phyloP scores from a whole-genome alignment of 2,329 filamentous ascomycete species.

The Phoma sp. region DNA sequence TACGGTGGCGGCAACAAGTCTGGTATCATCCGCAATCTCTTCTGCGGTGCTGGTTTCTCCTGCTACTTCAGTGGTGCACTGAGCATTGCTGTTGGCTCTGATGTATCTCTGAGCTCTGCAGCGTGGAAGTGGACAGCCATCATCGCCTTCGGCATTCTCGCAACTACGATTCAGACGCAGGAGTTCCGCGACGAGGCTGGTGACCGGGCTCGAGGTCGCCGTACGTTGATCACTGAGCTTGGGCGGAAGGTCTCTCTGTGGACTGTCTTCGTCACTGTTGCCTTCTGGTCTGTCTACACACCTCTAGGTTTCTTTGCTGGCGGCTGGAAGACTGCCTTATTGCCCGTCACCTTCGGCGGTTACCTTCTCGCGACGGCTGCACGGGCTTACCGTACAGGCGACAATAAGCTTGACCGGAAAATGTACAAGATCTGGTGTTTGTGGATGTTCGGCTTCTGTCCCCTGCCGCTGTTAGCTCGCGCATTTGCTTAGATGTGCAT shows the following conservation, averaged over 20 bases:
- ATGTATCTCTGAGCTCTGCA: constrained; percentile 7
- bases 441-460: constrained; percentile 25
- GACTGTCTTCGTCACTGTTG: constrained; percentile 15
- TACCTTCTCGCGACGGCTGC: constrained; percentile 4
- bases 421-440: constrained; percentile 26
- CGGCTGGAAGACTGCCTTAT: constrained; percentile 6
- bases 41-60: constrained; percentile 39
- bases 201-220: constrained; percentile 72
- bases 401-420: constrained; percentile 11
- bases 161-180: constrained; percentile 50
- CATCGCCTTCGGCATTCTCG: constrained; percentile 30
- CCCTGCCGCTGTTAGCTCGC: constrained; percentile 13
- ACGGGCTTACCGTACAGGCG: background rate
- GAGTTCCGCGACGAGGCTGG: constrained; percentile 47
- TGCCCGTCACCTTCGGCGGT: constrained; percentile 14
- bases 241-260: constrained; percentile 17
- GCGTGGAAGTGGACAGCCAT: constrained; percentile 43
- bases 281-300: constrained; percentile 21
- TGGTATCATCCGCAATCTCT: constrained; percentile 36
- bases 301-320: constrained; percentile 14
- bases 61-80: constrained; percentile 39
- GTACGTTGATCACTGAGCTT: constrained; percentile 87
- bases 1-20: constrained; percentile 34
- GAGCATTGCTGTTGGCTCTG: constrained; percentile 26
- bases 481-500: background rate